phyloP scores from a whole-genome alignment of 2,329 filamentous ascomycete species.

The Colletotrichum camelliae region DNA sequence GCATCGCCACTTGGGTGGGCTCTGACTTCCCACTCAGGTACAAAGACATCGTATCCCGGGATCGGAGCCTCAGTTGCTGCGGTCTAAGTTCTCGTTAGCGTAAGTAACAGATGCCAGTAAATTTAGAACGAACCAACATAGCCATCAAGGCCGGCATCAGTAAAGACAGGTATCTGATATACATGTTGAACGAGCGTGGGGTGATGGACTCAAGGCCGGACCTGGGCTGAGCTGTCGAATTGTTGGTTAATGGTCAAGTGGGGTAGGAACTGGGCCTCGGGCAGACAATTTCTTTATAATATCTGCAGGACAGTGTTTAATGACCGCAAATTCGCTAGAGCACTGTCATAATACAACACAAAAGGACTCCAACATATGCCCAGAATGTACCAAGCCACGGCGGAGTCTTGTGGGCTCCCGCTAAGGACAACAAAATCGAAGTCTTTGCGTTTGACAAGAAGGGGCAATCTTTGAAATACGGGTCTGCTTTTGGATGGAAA shows the following conservation, averaged over 20 bases:
- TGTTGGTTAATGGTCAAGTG: neutral
- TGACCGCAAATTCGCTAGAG: rapidly evolving
- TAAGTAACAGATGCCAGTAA: rapidly evolving
- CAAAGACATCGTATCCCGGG: neutral
- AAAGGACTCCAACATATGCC: neutral
- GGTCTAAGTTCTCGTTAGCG: neutral
- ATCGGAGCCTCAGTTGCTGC: neutral
- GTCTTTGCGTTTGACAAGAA: neutral
- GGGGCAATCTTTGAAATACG: neutral
- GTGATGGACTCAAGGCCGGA: neutral
- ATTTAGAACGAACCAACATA: neutral
- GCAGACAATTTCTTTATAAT: neutral
- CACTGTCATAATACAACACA: neutral
- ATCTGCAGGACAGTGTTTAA: neutral
- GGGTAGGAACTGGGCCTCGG: neutral
- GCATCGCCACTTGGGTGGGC: constrained; percentile 6
- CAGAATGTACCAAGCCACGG: neutral
- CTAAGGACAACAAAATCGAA: neutral
- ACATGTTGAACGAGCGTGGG: neutral
- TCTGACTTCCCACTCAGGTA: constrained; percentile 21
- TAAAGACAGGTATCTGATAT: neutral
- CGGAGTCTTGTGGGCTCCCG: neutral
- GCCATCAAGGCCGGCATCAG: neutral
- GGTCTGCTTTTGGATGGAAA: neutral
- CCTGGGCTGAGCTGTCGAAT: neutral